Base-by-base conservation (phyloP, 495 filamentous ascomycete genomes). In the Hypoxylon rickii region DNA sequence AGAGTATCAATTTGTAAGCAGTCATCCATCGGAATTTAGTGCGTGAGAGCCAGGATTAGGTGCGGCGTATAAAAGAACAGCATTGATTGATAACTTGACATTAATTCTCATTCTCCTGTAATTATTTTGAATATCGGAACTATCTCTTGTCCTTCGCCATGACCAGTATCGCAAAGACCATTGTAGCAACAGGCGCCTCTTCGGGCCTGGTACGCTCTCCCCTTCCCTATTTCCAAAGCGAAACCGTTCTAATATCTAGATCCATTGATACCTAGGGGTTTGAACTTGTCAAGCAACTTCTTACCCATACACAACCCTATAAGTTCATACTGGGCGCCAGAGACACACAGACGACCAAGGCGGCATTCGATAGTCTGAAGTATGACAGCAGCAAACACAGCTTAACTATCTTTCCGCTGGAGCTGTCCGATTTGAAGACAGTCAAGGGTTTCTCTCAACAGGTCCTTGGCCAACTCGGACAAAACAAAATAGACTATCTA, bases 251-350 rank as follows among this genome's bases (percentile, higher is more conserved):
- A n/a, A 17, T 38, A 26, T 16, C 51, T 63, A 44, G 51, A 32
- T 17, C n/a, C n/a, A 7, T n/a, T 7, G 16, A 2, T 34, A 17
- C 19, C 4, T 47, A 78, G 75, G 75, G 76, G 15, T 77, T 78
- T 46, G 73, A 78, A 43, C 55, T 67, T 7, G 59, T 77, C 44
- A 75, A 70, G 36, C 70, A 76, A 34, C 66, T 76, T 43, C 69
- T 77, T 15, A 43, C 20, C 8, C 70, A 75, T 40, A 36, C 68
- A 3, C 73, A 69, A 42, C 68, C 72, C 0, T 73, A 76, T 56
- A 70, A 65, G n/a, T 66, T 78, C 47, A 73, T 78, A 47, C 67
- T 79, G 38, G 76, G 74, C 20, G 76, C 70, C 3, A 70, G 76
- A 7, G 69, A 77, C 38, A 53, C 65, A 2, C 21, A 64, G 55